Evolutionary conservation across 371 early-diverging fungal species (phyloP).

Genomic region (Mortierella sp.): DNA sequence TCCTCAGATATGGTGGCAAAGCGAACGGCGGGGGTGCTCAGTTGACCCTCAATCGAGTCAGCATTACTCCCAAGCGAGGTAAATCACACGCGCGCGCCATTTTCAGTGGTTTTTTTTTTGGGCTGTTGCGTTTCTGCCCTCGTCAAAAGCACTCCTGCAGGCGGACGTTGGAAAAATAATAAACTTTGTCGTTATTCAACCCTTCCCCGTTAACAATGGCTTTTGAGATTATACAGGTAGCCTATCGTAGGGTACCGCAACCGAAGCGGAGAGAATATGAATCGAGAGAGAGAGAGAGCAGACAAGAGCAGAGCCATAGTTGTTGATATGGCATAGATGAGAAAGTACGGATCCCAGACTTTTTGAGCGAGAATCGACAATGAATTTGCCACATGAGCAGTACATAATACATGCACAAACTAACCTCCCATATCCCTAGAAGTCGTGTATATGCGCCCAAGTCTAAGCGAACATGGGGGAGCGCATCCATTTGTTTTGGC

Average conservation of each 20-base stretch:
- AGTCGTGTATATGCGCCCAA: too few species aligned
- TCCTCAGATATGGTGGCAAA: background rate
- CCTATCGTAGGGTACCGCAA: background rate
- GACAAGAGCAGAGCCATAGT: background rate
- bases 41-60: background rate
- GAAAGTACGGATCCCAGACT: background rate
- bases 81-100: too few species aligned
- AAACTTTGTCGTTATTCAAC: background rate
- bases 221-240: background rate
- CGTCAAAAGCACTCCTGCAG: background rate
- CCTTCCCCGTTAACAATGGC: background rate
- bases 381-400: too few species aligned
- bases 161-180: background rate
- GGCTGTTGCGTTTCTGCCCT: background rate
- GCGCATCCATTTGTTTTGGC: too few species aligned
- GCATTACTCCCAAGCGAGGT: too few species aligned
- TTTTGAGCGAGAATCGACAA: too few species aligned
- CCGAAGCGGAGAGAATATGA: background rate
- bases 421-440: too few species aligned
- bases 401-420: too few species aligned
- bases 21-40: background rate
- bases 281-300: background rate
- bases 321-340: background rate
- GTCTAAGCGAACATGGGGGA: too few species aligned
- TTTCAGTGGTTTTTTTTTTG: background rate